A percentile compares a stretch with the other conserved stretches of the same genome.
phyloP scores from a whole-genome alignment of 2,329 filamentous ascomycete species.

The Fusarium xylarioides region DNA sequence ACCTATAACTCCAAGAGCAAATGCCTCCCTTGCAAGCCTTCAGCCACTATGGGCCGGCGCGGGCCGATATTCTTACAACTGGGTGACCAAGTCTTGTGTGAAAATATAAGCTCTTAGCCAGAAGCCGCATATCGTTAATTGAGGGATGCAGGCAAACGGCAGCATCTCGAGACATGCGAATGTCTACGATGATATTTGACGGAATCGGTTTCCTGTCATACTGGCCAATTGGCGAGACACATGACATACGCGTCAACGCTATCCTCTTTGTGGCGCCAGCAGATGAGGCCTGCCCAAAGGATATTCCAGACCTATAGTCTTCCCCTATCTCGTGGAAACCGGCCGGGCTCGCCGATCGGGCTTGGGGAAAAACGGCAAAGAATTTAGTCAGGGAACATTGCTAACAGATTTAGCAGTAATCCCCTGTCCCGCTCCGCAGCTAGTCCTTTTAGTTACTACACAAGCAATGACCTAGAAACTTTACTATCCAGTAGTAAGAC shows the following conservation, averaged over 20 bases:
- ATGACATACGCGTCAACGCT: background rate
- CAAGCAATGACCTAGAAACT: background rate
- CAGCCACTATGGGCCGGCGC: background rate
- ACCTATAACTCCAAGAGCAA: background rate
- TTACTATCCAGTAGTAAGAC: background rate
- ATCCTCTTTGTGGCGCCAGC: background rate
- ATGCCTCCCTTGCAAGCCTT: background rate
- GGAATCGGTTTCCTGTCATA: no score
- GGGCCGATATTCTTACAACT: background rate
- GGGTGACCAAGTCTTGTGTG: background rate
- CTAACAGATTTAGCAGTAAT: background rate
- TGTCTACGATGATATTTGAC: accelerated
- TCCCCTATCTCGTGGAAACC: background rate
- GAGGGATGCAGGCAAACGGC: background rate
- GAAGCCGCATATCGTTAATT: background rate
- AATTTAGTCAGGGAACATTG: background rate
- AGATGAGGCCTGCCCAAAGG: background rate
- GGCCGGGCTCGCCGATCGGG: background rate
- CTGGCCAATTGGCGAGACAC: no score
- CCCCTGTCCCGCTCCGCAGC: background rate
- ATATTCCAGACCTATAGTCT: background rate
- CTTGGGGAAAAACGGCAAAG: background rate
- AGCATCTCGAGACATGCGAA: accelerated
- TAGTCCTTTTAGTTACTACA: background rate
- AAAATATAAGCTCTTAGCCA: background rate